Conservation (phyloP, 2,329 filamentous ascomycete species). For the Lachnellula hyalina region DNA sequence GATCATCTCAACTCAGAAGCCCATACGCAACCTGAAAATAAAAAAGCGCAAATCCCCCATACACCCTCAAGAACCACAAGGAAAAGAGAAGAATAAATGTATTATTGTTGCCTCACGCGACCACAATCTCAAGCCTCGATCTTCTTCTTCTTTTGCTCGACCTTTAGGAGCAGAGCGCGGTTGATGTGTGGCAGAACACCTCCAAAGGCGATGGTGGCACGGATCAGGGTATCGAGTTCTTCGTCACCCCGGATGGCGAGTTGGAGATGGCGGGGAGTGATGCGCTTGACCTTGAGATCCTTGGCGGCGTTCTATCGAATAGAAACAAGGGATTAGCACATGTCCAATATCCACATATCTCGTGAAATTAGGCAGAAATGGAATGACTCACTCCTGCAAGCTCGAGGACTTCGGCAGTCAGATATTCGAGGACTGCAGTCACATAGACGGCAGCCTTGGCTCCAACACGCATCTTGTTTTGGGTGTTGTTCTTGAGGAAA, state of each 20-base stretch:
- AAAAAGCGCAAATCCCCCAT: slow-evolving; percentile 13
- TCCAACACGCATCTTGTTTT: slow-evolving; percentile 99
- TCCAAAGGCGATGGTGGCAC: slow-evolving; percentile 95
- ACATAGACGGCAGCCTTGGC: slow-evolving; percentile 98
- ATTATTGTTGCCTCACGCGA: slow-evolving; percentile 8
- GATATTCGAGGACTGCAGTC: slow-evolving; percentile 94
- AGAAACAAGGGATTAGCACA: slow-evolving; percentile 11
- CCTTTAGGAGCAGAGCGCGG: slow-evolving; percentile 89
- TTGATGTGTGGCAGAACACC: slow-evolving; percentile 99
- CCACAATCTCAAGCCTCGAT: slow-evolving; percentile 35
- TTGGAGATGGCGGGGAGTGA: slow-evolving; percentile 95
- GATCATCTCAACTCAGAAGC: slow-evolving; percentile 16
- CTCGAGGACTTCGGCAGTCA: slow-evolving; percentile 96
- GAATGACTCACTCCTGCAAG: slow-evolving; percentile 72
- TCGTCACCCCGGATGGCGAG: slow-evolving; percentile 98
- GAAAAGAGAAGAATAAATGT: slow-evolving; percentile 7
- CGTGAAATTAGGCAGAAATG: background rate
- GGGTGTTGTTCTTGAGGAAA: slow-evolving; percentile 98
- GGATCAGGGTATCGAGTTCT: slow-evolving; percentile 94
- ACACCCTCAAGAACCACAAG: slow-evolving; percentile 18
- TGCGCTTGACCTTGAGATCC: slow-evolving; percentile 99
- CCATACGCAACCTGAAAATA: slow-evolving; percentile 13
- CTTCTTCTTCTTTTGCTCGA: slow-evolving; percentile 94
- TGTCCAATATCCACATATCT: no score
- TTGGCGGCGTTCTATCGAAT: slow-evolving; percentile 81